Evolutionary conservation across 2,329 filamentous ascomycete species (phyloP).

Genomic region (Acrocalymma vagum): DNA sequence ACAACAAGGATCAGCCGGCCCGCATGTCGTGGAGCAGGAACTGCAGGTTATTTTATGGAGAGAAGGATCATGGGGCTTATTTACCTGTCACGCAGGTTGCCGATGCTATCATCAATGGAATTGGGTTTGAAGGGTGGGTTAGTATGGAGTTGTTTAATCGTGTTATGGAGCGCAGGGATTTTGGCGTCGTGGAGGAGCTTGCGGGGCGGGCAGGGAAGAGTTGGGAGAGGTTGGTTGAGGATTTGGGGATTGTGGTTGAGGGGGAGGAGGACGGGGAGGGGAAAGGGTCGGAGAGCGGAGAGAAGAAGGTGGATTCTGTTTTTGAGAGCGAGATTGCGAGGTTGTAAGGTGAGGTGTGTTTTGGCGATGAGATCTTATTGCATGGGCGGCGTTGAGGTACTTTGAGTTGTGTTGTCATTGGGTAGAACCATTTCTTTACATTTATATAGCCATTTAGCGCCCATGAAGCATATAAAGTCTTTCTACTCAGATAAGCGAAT

Average conservation of each 20-base stretch:
- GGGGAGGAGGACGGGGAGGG: too few species aligned
- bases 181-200: slow-evolving; percentile 63
- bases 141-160: slow-evolving; percentile 76
- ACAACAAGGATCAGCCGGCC: slow-evolving; percentile 65
- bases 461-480: too few species aligned
- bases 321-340: too few species aligned
- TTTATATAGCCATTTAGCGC: too few species aligned
- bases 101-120: slow-evolving; percentile 67
- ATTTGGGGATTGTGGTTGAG: slow-evolving; percentile 44
- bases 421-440: too few species aligned
- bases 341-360: too few species aligned
- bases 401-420: too few species aligned
- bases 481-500: too few species aligned
- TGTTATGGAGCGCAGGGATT: slow-evolving; percentile 62
- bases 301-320: too few species aligned
- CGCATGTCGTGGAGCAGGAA: slow-evolving; percentile 84
- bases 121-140: slow-evolving; percentile 74
- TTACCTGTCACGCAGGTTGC: slow-evolving; percentile 71
- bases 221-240: slow-evolving; percentile 60
- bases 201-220: slow-evolving; percentile 60
- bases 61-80: slow-evolving; percentile 70
- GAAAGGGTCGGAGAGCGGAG: too few species aligned
- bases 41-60: slow-evolving; percentile 73
- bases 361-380: too few species aligned
- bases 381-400: too few species aligned